Evolutionary conservation across 176 grass and related monocot genomes (phyloP).

Genomic region (Ananas comosus): DNA sequence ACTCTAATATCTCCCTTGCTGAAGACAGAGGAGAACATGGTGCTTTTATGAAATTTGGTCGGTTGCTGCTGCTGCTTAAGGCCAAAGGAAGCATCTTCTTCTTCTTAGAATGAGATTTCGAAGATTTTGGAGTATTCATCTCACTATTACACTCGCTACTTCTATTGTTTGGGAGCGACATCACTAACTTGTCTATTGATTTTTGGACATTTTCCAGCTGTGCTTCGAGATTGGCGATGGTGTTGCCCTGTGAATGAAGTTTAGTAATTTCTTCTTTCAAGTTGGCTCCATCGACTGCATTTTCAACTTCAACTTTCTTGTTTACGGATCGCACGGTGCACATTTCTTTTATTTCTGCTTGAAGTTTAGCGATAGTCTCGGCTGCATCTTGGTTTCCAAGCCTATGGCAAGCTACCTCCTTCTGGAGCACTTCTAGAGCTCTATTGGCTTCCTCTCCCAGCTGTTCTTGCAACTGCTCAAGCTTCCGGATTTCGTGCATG

Average conservation of each 20-base stretch:
- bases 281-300: conserved; percentile 31
- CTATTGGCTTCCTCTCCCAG: conserved; percentile 83
- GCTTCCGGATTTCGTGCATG: conserved; percentile 91
- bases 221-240: conserved; percentile 75
- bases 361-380: conserved; percentile 90
- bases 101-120: conserved; percentile 48
- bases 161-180: conserved; percentile 69
- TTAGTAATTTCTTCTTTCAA: conserved; percentile 87
- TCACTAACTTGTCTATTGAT: conserved; percentile 86
- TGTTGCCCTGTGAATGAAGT: conserved; percentile 80
- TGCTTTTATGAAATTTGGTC: conserved; percentile 49
- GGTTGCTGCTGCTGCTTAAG: conserved; percentile 52
- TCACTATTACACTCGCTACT: conserved; percentile 20
- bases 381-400: conserved; percentile 92
- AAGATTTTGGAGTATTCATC: conserved; percentile 35
- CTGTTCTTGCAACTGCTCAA: conserved; percentile 81
- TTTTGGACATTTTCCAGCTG: conserved; percentile 86
- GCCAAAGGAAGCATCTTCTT: conserved; percentile 65
- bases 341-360: conserved; percentile 88
- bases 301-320: conserved; percentile 41
- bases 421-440: conserved; percentile 87
- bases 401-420: conserved; percentile 92
- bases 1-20: conserved; percentile 32
- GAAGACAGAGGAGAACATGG: conserved; percentile 73
- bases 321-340: conserved; percentile 38